Conservation (phyloP, 2,329 filamentous ascomycete genomes). For the Grosmannia serpens region DNA sequence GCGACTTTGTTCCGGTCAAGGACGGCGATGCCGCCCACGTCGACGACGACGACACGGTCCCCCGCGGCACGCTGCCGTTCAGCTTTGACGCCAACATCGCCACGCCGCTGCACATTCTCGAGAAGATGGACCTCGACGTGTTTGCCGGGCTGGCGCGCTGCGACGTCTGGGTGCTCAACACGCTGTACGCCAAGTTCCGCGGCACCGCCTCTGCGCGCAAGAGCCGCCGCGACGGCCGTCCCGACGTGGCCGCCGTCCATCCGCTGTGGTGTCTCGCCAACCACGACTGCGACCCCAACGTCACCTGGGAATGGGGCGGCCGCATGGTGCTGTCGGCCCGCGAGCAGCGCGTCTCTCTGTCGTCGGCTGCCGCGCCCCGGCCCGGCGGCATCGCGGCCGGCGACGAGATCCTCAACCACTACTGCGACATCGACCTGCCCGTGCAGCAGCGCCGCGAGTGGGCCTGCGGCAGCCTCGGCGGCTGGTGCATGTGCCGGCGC, state of each 20-base stretch:
- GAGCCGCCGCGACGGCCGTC: constrained; percentile 63
- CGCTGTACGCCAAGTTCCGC: constrained; percentile 83
- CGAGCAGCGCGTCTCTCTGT: not conserved
- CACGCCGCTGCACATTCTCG: constrained; percentile 62
- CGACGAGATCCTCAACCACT: constrained; percentile 86
- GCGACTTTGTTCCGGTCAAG: constrained; percentile 46
- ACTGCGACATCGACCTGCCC: constrained; percentile 72
- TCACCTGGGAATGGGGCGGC: constrained; percentile 86
- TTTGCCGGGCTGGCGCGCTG: constrained; percentile 47
- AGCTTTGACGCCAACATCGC: constrained; percentile 67
- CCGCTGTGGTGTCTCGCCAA: constrained; percentile 95
- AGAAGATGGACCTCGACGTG: constrained; percentile 76
- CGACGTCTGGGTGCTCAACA: constrained; percentile 81
- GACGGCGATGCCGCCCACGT: constrained; percentile 39
- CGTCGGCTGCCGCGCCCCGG: constrained; percentile 32
- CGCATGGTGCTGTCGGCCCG: constrained; percentile 60
- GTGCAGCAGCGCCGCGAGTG: constrained; percentile 79
- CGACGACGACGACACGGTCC: constrained; percentile 31
- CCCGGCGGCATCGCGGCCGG: constrained; percentile 54
- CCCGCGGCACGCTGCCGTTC: constrained; percentile 57
- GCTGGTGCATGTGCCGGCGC: constrained; percentile 74
- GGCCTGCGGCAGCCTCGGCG: constrained; percentile 78
- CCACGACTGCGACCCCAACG: constrained; percentile 91
- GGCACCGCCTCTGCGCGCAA: constrained; percentile 84
- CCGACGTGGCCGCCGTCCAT: constrained; percentile 87